Evolutionary conservation across 495 filamentous ascomycete genomes (phyloP), one percentile per base, ranked within the genome.

Genomic region (Penicillium lagena): DNA sequence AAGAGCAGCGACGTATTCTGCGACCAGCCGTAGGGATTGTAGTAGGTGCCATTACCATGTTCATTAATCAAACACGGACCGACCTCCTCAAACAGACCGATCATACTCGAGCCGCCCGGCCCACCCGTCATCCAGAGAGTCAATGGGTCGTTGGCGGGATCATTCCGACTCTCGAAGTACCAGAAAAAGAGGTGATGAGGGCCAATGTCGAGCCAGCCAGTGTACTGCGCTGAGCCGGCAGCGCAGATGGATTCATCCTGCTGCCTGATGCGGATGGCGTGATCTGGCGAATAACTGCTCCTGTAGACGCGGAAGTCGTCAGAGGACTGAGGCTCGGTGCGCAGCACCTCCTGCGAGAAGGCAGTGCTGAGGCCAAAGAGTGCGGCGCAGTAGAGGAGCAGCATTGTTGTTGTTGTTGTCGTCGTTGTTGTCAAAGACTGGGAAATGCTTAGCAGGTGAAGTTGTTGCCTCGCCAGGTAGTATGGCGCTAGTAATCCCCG

Each of bases 1-100:
- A 79, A 86, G 12, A 82, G 62, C 70, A 81, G 78, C 47, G 83
- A 84, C 41, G 75, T 76, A 45, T 78, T 75, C 45, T 74, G 73
- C 52, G 83, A 85, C 61, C 71, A 86, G 35, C 73, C 78, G 60
- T 80, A 76, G 1, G 75, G 75, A 42, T 78, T 76, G 28, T 63
- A 50, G 6, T 62, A 58, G 2, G 77, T 78, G 11, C 63, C 69
- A 49, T 79, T 78, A 17, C 66, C 72, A 37, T 75, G 64, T 7
- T 64, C 63, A 42, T 78, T 73, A 29, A 78, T 66, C n/a, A 63
- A 56, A 49, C 81, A 85, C 3, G 81, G 81, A 0, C 80, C 81
- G 52, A 79, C 78, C 53, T 85, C 80, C 47, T 79, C 63, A 50
- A 86, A 73, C 8, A 84, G 59, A 11, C 80, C 81, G 44, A 82